These are phyloP conservation scores for Coemansia sp. DNA, from an alignment of 192 early-diverging fungal species.

Conservation along the genomic window DNA sequence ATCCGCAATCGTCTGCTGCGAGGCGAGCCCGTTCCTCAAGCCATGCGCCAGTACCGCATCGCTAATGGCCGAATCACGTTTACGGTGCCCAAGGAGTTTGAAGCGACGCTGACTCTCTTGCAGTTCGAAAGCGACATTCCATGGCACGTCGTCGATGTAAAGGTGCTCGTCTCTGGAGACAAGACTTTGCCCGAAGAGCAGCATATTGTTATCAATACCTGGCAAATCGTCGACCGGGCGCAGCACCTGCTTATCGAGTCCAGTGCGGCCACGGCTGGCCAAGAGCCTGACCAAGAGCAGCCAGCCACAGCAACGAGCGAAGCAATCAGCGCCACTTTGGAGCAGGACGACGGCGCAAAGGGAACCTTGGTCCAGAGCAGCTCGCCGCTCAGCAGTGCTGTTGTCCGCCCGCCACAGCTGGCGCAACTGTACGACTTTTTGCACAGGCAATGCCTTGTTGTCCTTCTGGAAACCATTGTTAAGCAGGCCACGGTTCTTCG, in stretches of 20 bases:
- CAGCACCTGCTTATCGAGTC: slow-evolving; percentile 35
- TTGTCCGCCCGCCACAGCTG: slow-evolving; percentile 56
- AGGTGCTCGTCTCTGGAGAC: slow-evolving; percentile 60
- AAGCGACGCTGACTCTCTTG: slow-evolving; percentile 66
- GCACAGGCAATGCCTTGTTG: slow-evolving; percentile 62
- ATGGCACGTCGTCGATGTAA: slow-evolving; percentile 72
- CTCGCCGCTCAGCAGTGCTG: background rate
- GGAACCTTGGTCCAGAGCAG: background rate
- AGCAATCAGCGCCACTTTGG: background rate
- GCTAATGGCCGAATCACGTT: slow-evolving; percentile 74
- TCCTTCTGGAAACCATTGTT: slow-evolving; percentile 67
- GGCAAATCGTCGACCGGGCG: slow-evolving; percentile 27
- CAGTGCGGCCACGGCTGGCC: background rate
- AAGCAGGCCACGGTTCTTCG: slow-evolving; percentile 55
- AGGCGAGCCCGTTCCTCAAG: slow-evolving; percentile 66
- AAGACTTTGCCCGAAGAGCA: slow-evolving; percentile 19
- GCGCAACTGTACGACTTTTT: slow-evolving; percentile 73
- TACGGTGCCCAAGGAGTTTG: slow-evolving; percentile 56
- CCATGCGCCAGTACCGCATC: slow-evolving; percentile 62
- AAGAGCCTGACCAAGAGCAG: background rate
- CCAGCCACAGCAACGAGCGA: background rate
- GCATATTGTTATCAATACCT: slow-evolving; percentile 32
- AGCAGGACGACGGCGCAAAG: background rate
- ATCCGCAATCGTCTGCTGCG: slow-evolving; percentile 71
- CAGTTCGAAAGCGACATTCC: slow-evolving; percentile 55